Percentiles rank a stretch among this genome's conserved stretches.
phyloP scores from a whole-genome alignment of 495 filamentous ascomycete genomes.

The Cercophora scortea region DNA sequence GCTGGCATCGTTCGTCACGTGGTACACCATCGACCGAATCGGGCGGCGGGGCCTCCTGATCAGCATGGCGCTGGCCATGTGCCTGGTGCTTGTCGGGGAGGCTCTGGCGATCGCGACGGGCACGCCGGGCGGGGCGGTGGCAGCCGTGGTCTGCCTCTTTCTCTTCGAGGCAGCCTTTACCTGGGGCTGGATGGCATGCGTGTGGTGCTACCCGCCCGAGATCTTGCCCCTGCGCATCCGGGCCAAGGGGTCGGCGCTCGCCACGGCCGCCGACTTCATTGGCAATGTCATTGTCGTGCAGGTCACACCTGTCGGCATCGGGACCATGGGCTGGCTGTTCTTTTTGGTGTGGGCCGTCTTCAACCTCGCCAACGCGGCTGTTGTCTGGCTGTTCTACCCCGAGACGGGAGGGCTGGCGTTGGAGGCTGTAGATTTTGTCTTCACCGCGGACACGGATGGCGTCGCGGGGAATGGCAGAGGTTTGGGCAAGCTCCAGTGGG shows the following conservation, averaged over 20 bases:
- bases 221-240: slow-evolving; percentile 58
- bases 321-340: slow-evolving; percentile 37
- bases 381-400: slow-evolving; percentile 56
- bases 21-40: slow-evolving; percentile 43
- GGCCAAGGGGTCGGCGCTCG: slow-evolving; percentile 57
- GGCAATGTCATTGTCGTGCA: slow-evolving; percentile 42
- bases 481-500: slow-evolving; percentile 15
- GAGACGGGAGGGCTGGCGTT: slow-evolving; percentile 48
- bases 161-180: slow-evolving; percentile 36
- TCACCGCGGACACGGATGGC: slow-evolving; percentile 28
- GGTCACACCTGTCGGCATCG: slow-evolving; percentile 40
- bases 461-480: background rate
- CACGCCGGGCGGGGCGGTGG: slow-evolving; percentile 23
- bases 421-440: slow-evolving; percentile 43
- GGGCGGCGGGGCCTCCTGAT: slow-evolving; percentile 45
- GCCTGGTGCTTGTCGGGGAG: slow-evolving; percentile 28
- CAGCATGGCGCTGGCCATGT: slow-evolving; percentile 36
- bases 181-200: slow-evolving; percentile 31
- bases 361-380: slow-evolving; percentile 50
- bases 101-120: slow-evolving; percentile 30
- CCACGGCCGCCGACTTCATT: slow-evolving; percentile 54
- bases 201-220: slow-evolving; percentile 53
- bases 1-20: slow-evolving; percentile 28
- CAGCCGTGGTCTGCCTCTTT: slow-evolving; percentile 33
- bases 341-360: slow-evolving; percentile 49